Evolutionary conservation across 1,284 basidiomycete genomes (phyloP), one percentile per base, ranked within the genome.

Genomic region (Agaricales sp.): DNA sequence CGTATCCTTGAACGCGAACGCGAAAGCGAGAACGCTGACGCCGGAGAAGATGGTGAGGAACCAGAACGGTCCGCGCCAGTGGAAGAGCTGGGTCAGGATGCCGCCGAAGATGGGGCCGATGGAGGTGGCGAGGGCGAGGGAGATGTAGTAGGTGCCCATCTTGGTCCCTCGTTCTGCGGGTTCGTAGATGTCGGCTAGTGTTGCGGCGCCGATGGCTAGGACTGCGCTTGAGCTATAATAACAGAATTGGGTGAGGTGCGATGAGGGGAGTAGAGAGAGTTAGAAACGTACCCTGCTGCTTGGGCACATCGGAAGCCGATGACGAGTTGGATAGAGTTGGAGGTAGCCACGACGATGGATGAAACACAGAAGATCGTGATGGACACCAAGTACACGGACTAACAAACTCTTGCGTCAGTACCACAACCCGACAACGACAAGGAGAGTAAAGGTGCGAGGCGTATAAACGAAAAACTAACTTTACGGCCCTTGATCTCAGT

Each of bases 401-500:
- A 54, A 3, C 22, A 43, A 43, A 38, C 46, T 38, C 43, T 8
- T 38, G 46, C 12, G 3, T 1, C 2, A 21, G 25, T 41, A 14
- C 44, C 24, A 50, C 37, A 51, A 45, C 12, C 20, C 30, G 20
- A 49, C 38, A 14, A 51, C 3, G 30, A 50, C 11, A 43, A 21
- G 19, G 35, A 43, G 13, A 41, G 41, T 46, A 46, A 43, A 51
- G 49, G 49, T 3, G 37, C 26, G 14, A 14, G 26, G 14, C 26
- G 14, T 6, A 30, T 30, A 14, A 30, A 8, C 6, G 39, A 23
- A 21, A 6, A 14, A 62, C 70, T 23, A 55, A 83, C 83, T 72
- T 87, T 91, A 45, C 90, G 70, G 3, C 89, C 90, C 54, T 80
- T 82, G 46, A 94, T 76, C 61, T 93, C 89, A 48, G 82, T 85